Evolutionary conservation across 2,329 filamentous ascomycete species (phyloP).

Genomic region (Ophiostoma fasciatum): DNA sequence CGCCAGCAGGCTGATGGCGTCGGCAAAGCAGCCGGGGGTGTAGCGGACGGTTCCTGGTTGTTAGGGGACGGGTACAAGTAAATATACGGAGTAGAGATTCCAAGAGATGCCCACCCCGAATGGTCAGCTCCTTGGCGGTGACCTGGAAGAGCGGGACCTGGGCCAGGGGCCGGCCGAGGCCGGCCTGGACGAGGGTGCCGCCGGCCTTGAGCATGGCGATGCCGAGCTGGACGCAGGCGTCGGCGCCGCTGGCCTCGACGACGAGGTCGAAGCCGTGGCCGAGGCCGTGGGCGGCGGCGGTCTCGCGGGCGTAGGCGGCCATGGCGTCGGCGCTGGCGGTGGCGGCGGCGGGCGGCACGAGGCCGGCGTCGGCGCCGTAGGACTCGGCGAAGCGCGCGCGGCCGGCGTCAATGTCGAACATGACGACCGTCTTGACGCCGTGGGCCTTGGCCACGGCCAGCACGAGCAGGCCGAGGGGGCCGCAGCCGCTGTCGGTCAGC

Average conservation of each 20-base stretch:
- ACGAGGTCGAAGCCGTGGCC: constrained; percentile 13
- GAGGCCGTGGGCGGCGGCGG: constrained; percentile 9
- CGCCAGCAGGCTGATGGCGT: constrained; percentile 13
- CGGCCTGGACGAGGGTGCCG: constrained; percentile 14
- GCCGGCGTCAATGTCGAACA: constrained; percentile 17
- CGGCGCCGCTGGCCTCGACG: constrained; percentile 15
- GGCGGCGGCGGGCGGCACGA: constrained; percentile 10
- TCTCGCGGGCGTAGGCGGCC: constrained; percentile 6
- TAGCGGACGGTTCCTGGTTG: constrained; percentile 14
- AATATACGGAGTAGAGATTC: too few relatives aligned
- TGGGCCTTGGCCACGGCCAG: constrained; percentile 16
- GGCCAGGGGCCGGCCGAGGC: constrained; percentile 12
- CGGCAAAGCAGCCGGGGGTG: constrained; percentile 15
- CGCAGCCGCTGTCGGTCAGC: constrained; percentile 13
- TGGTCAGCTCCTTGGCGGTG: constrained; percentile 14
- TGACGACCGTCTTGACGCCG: constrained; percentile 15
- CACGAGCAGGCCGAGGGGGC: constrained; percentile 16
- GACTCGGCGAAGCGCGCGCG: constrained; percentile 14
- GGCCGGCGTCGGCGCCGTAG: constrained; percentile 13
- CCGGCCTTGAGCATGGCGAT: constrained; percentile 14
- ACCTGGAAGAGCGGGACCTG: constrained; percentile 13
- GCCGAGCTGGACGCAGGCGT: constrained; percentile 14
- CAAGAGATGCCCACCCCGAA: constrained; percentile 10
- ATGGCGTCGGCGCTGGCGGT: too few relatives aligned
- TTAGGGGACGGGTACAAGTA: neutral